phyloP scores from a whole-genome alignment of 2,329 filamentous ascomycete species.

The Fusarium nisikadoi region DNA sequence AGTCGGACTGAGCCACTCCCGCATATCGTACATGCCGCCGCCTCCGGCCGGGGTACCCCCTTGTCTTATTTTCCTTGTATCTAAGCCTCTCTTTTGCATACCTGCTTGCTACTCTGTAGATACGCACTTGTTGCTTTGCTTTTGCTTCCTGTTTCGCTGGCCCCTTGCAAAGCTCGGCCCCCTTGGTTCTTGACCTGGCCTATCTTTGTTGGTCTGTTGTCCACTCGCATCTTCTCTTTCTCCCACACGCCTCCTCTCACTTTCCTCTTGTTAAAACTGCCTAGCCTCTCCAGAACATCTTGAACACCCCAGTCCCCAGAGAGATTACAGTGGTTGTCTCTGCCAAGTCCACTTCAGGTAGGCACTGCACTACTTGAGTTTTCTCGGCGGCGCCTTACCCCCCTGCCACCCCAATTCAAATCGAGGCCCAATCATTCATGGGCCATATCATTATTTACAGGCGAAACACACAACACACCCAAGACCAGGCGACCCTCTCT shows the following conservation, averaged over 20 bases:
- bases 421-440: slow-evolving; percentile 36
- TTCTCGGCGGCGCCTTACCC: slow-evolving; percentile 37
- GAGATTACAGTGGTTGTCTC: slow-evolving; percentile 37
- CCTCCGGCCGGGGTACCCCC: slow-evolving; percentile 25
- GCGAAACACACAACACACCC: slow-evolving; percentile 29
- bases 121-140: slow-evolving; percentile 12
- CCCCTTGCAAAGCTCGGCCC: slow-evolving; percentile 33
- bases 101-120: slow-evolving; percentile 3
- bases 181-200: slow-evolving; percentile 24
- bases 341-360: slow-evolving; percentile 33
- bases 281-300: slow-evolving; percentile 31
- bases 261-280: slow-evolving; percentile 27
- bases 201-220: slow-evolving; percentile 23
- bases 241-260: slow-evolving; percentile 34
- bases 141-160: slow-evolving; percentile 17
- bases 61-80: slow-evolving; percentile 32
- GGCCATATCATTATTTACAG: slow-evolving; percentile 38
- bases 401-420: slow-evolving; percentile 29
- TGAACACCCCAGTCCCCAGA: slow-evolving; percentile 23
- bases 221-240: slow-evolving; percentile 33
- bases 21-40: slow-evolving; percentile 37
- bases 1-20: slow-evolving; percentile 39
- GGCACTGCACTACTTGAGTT: slow-evolving; percentile 32
- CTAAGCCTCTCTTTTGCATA: slow-evolving; percentile 28
- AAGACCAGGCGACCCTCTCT: slow-evolving; percentile 28